Evolutionary conservation across 768 basidiomycete species (phyloP).

Genomic region (Auricularia sp.): DNA sequence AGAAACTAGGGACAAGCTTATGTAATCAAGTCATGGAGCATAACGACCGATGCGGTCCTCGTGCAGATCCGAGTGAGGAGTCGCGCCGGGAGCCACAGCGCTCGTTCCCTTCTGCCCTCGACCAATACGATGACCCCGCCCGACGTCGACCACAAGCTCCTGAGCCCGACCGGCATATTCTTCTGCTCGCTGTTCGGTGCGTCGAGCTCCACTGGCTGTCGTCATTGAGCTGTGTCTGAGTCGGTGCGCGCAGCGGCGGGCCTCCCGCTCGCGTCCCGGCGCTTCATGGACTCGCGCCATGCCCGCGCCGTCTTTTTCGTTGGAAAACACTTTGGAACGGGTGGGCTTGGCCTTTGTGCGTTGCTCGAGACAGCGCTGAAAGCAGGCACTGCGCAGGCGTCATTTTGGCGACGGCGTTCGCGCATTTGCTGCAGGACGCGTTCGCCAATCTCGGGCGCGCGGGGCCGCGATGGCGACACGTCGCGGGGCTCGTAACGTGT

Average conservation of each 20-base stretch:
- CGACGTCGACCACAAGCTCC: not conserved
- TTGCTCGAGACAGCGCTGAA: constrained; percentile 1
- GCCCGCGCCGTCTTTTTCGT: constrained; percentile 48
- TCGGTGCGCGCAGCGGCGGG: not conserved
- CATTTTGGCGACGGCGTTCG: constrained; percentile 74
- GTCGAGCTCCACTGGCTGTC: not conserved
- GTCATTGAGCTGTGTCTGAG: constrained; percentile 9
- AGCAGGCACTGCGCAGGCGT: constrained; percentile 36
- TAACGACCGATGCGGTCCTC: too few species aligned
- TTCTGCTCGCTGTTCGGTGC: constrained; percentile 54
- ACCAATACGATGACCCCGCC: too few species aligned
- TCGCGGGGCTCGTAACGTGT: constrained; percentile 67
- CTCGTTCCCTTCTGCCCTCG: too few species aligned
- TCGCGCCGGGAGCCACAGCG: too few species aligned
- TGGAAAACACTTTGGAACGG: constrained; percentile 83
- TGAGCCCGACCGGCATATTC: constrained; percentile 33
- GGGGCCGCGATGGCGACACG: constrained; percentile 38
- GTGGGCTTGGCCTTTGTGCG: constrained; percentile 18
- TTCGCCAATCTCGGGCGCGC: constrained; percentile 48
- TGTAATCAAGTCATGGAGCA: too few species aligned
- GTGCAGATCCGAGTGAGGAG: too few species aligned
- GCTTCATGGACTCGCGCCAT: not conserved
- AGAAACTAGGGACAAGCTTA: too few species aligned
- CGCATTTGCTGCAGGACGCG: constrained; percentile 69
- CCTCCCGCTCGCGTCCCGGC: constrained; percentile 10